phyloP scores from a whole-genome alignment of 2,329 filamentous ascomycete species.

The Aspergillus japonicus region DNA sequence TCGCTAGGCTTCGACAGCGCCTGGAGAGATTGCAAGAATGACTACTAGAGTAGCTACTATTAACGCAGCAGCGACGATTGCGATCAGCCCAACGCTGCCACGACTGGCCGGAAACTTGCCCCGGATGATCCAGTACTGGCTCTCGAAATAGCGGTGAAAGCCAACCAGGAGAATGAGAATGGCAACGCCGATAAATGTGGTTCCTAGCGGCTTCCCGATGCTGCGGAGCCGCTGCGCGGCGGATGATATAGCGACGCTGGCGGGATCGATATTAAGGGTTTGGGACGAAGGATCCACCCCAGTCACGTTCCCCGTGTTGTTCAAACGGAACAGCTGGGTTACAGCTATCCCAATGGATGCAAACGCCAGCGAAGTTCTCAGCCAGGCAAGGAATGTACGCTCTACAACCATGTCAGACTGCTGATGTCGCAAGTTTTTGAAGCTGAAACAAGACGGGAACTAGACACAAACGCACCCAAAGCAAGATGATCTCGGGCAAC shows the following conservation, averaged over 20 bases:
- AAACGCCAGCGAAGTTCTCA: conserved; percentile 64
- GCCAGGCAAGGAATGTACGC: conserved; percentile 67
- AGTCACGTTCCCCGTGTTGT: conserved; percentile 43
- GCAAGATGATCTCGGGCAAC: conserved; percentile 66
- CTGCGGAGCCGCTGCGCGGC: conserved; percentile 42
- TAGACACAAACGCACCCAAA: conserved; percentile 47
- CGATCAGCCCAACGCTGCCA: conserved; percentile 61
- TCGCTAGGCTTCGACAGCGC: conserved; percentile 30
- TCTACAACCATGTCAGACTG: conserved; percentile 43
- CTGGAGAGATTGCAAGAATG: conserved; percentile 56
- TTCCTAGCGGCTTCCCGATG: conserved; percentile 61
- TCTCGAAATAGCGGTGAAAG: conserved; percentile 66
- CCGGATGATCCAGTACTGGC: conserved; percentile 65
- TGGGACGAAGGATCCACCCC: conserved; percentile 13
- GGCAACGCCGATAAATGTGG: conserved; percentile 62
- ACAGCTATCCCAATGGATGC: conserved; percentile 65
- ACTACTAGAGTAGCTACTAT: conserved; percentile 61
- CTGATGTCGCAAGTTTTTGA: conserved; percentile 7
- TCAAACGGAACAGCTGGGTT: conserved; percentile 65
- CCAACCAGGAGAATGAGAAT: conserved; percentile 62
- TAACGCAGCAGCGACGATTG: conserved; percentile 54
- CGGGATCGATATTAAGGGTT: conserved; percentile 20
- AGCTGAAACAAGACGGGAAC: not conserved
- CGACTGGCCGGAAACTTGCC: conserved; percentile 66
- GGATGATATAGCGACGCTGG: conserved; percentile 17